Evolutionary conservation across 495 filamentous ascomycete species (phyloP), one percentile per base, ranked within the genome.

Genomic region (Endocarpon pusillum): DNA sequence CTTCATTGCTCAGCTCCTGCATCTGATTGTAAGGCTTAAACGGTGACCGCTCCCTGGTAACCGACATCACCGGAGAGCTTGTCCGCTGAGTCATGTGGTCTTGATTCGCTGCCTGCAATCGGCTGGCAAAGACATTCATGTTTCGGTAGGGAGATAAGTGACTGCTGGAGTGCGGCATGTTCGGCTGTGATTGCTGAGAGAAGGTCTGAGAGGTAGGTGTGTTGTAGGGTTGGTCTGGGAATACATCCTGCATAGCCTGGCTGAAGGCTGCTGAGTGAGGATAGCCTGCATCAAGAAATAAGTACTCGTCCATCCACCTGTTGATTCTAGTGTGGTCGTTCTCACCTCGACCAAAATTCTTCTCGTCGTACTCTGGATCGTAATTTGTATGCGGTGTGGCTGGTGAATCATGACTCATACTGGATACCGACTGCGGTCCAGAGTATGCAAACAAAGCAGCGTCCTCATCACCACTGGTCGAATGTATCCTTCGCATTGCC

Each of bases 201-300:
- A 59, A 35, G 19, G 70, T 55, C 21, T 70, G 59, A 42, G 69
- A 66, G 50, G 69, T 57, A 36, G 59, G 54, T 5, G 81, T 75
- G 41, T 75, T 81, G 66, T 77, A 94, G 1, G 94, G 68, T 45
- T 89, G 82, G 50, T 94, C 86, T 45, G 73, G 64, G 45, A 78
- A 84, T 19, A 80, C 66, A 47, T 93, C 85, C 6, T 83, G 85
- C 50, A 85, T 78, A 5, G 84, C 91, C 32, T 85, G 69, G 34
- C 80, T 73, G 39, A 94, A 65, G 40, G 39, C 42, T 49, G 33
- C 35, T 41, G 39, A 58, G 62, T 27, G 64, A 58, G 66, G 56
- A 47, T 62, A 60, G 47, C 44, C 63, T 64, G 55, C 39, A 54
- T 67, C 61, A 49, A 47, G 37, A 37, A 47, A 71, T 75, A 76